Base-by-base conservation (phyloP, 306 rosid species). In the Prunus persica region DNA sequence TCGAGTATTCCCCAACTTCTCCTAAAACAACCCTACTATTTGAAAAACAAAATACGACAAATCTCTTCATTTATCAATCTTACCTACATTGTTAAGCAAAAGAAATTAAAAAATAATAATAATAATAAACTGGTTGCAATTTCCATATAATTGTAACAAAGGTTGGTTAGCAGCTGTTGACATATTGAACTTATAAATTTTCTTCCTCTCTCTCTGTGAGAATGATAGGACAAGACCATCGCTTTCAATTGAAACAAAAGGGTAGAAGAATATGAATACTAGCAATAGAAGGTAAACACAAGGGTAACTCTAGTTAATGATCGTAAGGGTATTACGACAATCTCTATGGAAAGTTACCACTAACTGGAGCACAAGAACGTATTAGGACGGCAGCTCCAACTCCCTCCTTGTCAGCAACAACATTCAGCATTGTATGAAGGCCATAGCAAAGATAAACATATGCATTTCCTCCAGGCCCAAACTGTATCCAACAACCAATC, bases 391-490 rank as follows among this genome's bases (percentile, higher is more conserved):
- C 97, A 74, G 97, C 92, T 1, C 98, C 98, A 74, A 73, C 84
- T 50, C 97, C 97, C 81, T 86, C 95, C 84, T 90, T 87, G 80
- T 94, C 98, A 55, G 97, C 98, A 74, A 94, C 98, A 75, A 91
- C 77, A 80, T 91, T 90, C 45, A 94, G 78, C 98, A 94, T 90
- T 24, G 75, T 60, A 81, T 92, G 98, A 38, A 90, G 85, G 75
- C 95, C 95, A 79, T 94, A 90, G 84, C 98, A 90, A 56, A 92
- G 92, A 78, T 94, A 94, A 64, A 92, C 96, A 84, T 89, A 90
- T 0, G 98, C 96, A 80, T 84, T 95, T 66, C 98, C 97, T n/a
- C 96, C 96, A 1, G 88, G 82, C 82, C 96, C 98, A 89, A 90
- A 95, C 97, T 95, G 72, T 50, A 43, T 38, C 77, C 57, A 78